Conservation (phyloP, 2,329 filamentous ascomycete species). For the Chaetomium globosum region DNA sequence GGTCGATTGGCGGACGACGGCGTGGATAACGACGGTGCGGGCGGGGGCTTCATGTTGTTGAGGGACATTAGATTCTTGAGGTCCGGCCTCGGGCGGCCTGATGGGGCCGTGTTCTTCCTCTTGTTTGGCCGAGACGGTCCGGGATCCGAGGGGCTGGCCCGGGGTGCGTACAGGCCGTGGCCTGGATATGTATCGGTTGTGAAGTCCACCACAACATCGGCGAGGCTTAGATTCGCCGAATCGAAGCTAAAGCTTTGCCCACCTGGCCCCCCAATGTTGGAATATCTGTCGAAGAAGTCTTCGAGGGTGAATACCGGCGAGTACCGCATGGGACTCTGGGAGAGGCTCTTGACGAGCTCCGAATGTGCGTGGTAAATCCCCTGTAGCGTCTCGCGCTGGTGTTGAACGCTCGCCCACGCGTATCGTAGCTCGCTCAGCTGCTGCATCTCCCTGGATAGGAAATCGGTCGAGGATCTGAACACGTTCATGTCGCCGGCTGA, state of each 20-base stretch:
- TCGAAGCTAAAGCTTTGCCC: slow-evolving; percentile 68
- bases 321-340: slow-evolving; percentile 70
- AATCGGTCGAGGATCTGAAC: slow-evolving; percentile 66
- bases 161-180: slow-evolving; percentile 53
- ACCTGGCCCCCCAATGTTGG: slow-evolving; percentile 57
- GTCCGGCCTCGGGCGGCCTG: slow-evolving; percentile 47
- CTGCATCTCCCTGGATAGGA: slow-evolving; percentile 76
- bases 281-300: slow-evolving; percentile 84
- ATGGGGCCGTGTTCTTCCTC: slow-evolving; percentile 51
- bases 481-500: slow-evolving; percentile 59
- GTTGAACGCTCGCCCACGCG: slow-evolving; percentile 75
- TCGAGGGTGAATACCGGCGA: slow-evolving; percentile 81
- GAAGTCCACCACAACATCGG: slow-evolving; percentile 66
- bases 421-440: slow-evolving; percentile 74
- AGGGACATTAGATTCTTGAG: slow-evolving; percentile 44
- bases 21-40: slow-evolving; percentile 38
- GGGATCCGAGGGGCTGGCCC: slow-evolving; percentile 38
- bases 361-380: slow-evolving; percentile 76
- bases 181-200: slow-evolving; percentile 58
- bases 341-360: slow-evolving; percentile 74
- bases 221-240: slow-evolving; percentile 71
- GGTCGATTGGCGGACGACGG: slow-evolving; percentile 43
- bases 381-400: slow-evolving; percentile 78
- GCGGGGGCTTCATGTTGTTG: slow-evolving; percentile 40
- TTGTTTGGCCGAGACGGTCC: slow-evolving; percentile 47